Evolutionary conservation across 208 protist species (phyloP).

Genomic region (Borovskyia barvae): DNA sequence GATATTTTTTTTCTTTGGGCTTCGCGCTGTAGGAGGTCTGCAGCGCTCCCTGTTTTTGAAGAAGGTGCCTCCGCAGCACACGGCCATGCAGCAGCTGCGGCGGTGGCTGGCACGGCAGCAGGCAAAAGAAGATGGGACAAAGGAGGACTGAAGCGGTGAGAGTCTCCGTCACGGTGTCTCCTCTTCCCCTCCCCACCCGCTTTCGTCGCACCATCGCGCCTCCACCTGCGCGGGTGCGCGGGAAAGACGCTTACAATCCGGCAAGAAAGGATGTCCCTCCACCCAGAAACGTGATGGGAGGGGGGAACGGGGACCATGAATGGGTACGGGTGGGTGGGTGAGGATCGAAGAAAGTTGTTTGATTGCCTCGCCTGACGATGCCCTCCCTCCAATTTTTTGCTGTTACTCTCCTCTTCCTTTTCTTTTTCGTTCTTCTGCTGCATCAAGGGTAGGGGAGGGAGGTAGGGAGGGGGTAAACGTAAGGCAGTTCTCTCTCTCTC

Average conservation of each 20-base stretch:
- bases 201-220: not conserved
- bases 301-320: too few relatives aligned
- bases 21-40: slow-evolving; percentile 11
- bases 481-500: too few relatives aligned
- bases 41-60: slow-evolving; percentile 22
- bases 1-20: not conserved
- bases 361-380: too few relatives aligned
- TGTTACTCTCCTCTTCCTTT: not conserved
- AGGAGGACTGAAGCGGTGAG: slow-evolving; percentile 4
- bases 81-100: slow-evolving; percentile 14
- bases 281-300: too few relatives aligned
- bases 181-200: not conserved
- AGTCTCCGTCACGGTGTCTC: not conserved
- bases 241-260: too few relatives aligned
- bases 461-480: too few relatives aligned
- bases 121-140: slow-evolving; percentile 1
- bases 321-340: not conserved
- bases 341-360: not conserved
- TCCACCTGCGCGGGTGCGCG: too few relatives aligned
- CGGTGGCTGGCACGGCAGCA: not conserved
- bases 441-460: too few relatives aligned
- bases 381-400: too few relatives aligned
- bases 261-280: too few relatives aligned
- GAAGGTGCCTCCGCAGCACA: slow-evolving; percentile 11
- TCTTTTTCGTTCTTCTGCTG: not conserved